A percentile compares a stretch with the other conserved stretches of the same genome.
phyloP scores from a whole-genome alignment of 2,329 filamentous ascomycete genomes.

The Paecilomyces formosus region DNA sequence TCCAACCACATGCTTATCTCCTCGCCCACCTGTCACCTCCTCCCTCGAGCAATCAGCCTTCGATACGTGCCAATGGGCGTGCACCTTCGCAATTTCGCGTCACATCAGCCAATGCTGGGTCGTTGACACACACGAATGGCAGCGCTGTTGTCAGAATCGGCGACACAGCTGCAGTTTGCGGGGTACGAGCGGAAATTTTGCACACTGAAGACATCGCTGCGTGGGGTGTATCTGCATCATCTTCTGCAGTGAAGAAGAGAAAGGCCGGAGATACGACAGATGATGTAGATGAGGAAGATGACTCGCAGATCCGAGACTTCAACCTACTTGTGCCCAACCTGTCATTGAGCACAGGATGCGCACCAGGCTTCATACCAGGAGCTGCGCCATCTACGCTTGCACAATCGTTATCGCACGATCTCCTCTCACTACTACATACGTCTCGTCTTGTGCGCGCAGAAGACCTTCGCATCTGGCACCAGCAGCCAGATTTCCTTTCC shows the following conservation, averaged over 20 bases:
- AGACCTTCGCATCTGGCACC: conserved; percentile 67
- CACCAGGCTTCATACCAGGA: conserved; percentile 76
- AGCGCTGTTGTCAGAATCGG: conserved; percentile 82
- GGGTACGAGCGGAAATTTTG: conserved; percentile 79
- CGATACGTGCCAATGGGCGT: conserved; percentile 76
- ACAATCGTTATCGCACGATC: conserved; percentile 74
- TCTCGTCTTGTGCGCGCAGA: conserved; percentile 58
- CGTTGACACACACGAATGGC: conserved; percentile 81
- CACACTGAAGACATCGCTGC: conserved; percentile 63
- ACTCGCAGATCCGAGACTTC: conserved; percentile 40
- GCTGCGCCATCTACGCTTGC: conserved; percentile 71
- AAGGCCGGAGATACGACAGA: conserved; percentile 27
- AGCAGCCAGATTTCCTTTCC: conserved; percentile 34
- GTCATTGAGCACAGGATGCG: conserved; percentile 83
- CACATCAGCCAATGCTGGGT: conserved; percentile 72
- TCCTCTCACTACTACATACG: conserved; percentile 68
- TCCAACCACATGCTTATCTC: conserved; percentile 82
- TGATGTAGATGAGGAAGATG: conserved; percentile 37
- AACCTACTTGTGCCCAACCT: conserved; percentile 88
- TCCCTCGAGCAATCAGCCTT: conserved; percentile 40
- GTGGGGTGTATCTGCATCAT: conserved; percentile 34
- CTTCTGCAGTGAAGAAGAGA: conserved; percentile 26
- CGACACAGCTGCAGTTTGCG: conserved; percentile 91
- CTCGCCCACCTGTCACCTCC: conserved; percentile 73
- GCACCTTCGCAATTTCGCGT: conserved; percentile 59